phyloP scores from a whole-genome alignment of 2,329 filamentous ascomycete genomes.

The Dothideomycetidae sp. region DNA sequence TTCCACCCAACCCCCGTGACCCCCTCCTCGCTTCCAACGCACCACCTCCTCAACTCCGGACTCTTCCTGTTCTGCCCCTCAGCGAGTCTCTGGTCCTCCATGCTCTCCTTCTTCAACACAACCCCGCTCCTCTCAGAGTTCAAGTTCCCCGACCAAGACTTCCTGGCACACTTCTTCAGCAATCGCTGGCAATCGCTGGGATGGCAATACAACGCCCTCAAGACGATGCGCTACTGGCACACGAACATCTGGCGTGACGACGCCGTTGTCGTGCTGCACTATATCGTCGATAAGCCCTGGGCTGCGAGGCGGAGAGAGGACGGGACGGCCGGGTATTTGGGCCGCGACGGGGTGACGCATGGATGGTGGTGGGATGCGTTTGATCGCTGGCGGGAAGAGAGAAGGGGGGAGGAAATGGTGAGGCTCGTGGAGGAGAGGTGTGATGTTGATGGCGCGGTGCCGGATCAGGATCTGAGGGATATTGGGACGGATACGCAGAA shows the following conservation, averaged over 20 bases:
- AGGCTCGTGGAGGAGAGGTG: conserved; percentile 14
- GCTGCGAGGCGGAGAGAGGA: conserved; percentile 28
- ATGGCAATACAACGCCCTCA: conserved; percentile 41
- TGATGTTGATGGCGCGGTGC: conserved; percentile 13
- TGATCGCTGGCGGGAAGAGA: conserved; percentile 24
- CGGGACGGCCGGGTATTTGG: conserved; percentile 34
- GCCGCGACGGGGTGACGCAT: conserved; percentile 38
- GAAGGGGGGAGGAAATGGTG: conserved; percentile 19
- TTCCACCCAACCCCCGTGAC: conserved; percentile 23
- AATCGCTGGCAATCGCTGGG: conserved; percentile 30
- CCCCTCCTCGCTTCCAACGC: conserved; percentile 22
- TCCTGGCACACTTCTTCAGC: conserved; percentile 35
- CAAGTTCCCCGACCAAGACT: conserved; percentile 41
- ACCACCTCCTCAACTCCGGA: conserved; percentile 37
- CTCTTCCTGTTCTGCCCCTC: conserved; percentile 38
- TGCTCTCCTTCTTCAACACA: conserved; percentile 29
- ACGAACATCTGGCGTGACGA: conserved; percentile 36
- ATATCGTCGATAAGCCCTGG: conserved; percentile 45
- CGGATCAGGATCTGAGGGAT: conserved; percentile 18
- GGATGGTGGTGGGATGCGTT: conserved; percentile 40
- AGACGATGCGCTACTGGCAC: conserved; percentile 42
- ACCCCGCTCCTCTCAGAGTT: conserved; percentile 28
- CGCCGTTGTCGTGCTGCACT: conserved; percentile 36
- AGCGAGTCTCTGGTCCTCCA: conserved; percentile 24
- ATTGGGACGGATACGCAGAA: conserved; percentile 19